Base-by-base conservation (phyloP, 1,284 basidiomycete genomes). In the Fomitopsis palustris region DNA sequence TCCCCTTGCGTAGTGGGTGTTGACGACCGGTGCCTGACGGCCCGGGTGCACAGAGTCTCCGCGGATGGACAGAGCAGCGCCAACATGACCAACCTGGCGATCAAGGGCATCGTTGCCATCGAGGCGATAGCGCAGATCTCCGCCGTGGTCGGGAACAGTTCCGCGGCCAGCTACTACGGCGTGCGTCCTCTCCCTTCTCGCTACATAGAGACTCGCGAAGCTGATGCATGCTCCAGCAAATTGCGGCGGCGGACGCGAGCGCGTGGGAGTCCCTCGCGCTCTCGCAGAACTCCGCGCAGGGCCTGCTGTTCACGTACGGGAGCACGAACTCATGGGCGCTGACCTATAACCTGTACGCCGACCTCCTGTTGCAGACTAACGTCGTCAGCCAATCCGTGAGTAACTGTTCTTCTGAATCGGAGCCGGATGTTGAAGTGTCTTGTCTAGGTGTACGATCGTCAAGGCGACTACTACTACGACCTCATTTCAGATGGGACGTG, bases 51-150 rank as follows among this genome's bases (percentile, higher is more conserved):
- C 65, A 85, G 86, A 70, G 82, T 83, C 66, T 81, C 84, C 29
- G 87, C 85, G 1, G 74, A 81, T 16, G 72, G 86, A 6, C 54
- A 64, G 42, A 33, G 17, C 25, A 59, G 19, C 4, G 82, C 84
- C 27, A 90, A 91, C 67, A 86, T 89, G 71, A 90, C 88, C 14
- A 89, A 92, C 65, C 78, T 90, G 21, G 87, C 87, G 0, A 85
- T 90, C 74, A 90, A 91, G 47, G 68, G 87, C 5, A 87, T 89
- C 60, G 74, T 87, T 51, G 87, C 85, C 25, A 88, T 90, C 66
- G 81, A 79, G 62, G 85, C 80, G 10, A 88, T 89, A 85, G 75
- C 82, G 0, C 75, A 82, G 58, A 85, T 89, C 41, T 77, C 78
- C 1, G 66, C 71, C 1, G 68, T 82, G n/a, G 62, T 87, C 8